phyloP scores from a whole-genome alignment of 2,329 filamentous ascomycete species.

The Lecanosticta acicola region DNA sequence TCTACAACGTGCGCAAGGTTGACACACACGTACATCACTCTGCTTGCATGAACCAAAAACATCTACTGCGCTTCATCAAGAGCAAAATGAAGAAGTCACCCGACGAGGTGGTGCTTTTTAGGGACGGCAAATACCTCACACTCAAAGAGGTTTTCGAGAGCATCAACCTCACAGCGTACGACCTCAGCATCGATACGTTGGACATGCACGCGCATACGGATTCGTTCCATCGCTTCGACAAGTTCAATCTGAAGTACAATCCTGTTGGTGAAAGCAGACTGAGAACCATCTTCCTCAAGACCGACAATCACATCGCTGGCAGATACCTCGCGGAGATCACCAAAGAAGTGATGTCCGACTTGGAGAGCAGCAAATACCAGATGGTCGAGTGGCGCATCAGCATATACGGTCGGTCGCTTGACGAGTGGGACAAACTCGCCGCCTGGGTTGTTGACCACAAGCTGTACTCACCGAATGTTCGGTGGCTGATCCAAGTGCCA shows the following conservation, averaged over 20 bases:
- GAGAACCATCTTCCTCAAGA: slow-evolving; percentile 97
- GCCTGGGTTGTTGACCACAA: slow-evolving; percentile 98
- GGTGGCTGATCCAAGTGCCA: slow-evolving; percentile 94
- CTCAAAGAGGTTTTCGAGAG: slow-evolving; percentile 91
- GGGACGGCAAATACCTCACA: slow-evolving; percentile 88
- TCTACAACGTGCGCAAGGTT: slow-evolving; percentile 98
- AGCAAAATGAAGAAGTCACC: slow-evolving; percentile 99
- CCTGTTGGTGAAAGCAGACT: slow-evolving; percentile 91
- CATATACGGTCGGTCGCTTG: slow-evolving; percentile 83
- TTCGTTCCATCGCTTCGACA: slow-evolving; percentile 97
- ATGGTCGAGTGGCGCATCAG: slow-evolving; percentile 99
- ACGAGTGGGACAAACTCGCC: slow-evolving; percentile 97
- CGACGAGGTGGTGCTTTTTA: slow-evolving; percentile 85
- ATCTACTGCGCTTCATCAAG: slow-evolving; percentile 96
- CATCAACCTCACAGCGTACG: slow-evolving; percentile 95
- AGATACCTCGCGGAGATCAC: slow-evolving; percentile 96
- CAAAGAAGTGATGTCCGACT: slow-evolving; percentile 92
- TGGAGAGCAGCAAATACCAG: slow-evolving; percentile 98
- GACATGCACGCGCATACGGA: slow-evolving; percentile 99
- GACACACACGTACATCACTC: slow-evolving; percentile 99
- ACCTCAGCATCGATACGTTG: slow-evolving; percentile 93
- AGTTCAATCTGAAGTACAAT: slow-evolving; percentile 99
- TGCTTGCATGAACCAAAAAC: slow-evolving; percentile 99
- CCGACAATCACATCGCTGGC: slow-evolving; percentile 94
- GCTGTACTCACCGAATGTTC: slow-evolving; percentile 92